phyloP scores from a whole-genome alignment of 495 filamentous ascomycete species.

The Neurospora africana region DNA sequence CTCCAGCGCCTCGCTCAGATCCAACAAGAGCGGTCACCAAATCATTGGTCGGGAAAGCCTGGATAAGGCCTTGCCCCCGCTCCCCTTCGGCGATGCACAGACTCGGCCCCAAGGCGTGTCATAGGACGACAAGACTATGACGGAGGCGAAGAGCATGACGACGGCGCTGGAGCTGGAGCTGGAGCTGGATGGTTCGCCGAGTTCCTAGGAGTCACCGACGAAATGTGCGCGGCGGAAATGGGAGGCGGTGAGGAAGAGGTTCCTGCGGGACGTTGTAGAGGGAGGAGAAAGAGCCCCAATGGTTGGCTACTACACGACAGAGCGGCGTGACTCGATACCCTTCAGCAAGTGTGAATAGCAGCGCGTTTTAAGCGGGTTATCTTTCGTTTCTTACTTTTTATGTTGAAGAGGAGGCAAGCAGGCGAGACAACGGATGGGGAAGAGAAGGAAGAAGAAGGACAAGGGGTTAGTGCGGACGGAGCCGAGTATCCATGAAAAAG shows the following conservation, averaged over 20 bases:
- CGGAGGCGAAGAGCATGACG: not conserved
- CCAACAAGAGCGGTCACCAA: constrained; percentile 11
- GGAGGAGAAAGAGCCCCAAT: not conserved
- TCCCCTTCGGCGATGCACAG: constrained; percentile 25
- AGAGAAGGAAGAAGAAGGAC: not conserved
- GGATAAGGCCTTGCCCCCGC: constrained; percentile 47
- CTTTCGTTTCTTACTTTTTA: not conserved
- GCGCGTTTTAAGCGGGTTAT: not conserved
- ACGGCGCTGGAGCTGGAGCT: constrained; percentile 6
- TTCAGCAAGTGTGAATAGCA: not conserved
- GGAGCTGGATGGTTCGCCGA: constrained; percentile 19
- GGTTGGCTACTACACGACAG: not conserved
- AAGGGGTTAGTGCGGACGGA: not conserved
- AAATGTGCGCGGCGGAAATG: not conserved
- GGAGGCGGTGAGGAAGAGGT: not conserved
- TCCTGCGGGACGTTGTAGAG: not conserved
- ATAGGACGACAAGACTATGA: constrained; percentile 10
- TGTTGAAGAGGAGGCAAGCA: not conserved
- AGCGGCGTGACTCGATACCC: not conserved
- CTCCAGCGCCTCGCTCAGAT: constrained; percentile 20
- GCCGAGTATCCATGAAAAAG: not conserved
- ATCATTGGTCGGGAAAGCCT: constrained; percentile 31
- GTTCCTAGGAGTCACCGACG: not conserved
- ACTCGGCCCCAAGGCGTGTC: constrained; percentile 5
- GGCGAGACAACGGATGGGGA: not conserved